phyloP scores from a whole-genome alignment of 805 yeast genomes.

The Saccharomycopsis fodiens region DNA sequence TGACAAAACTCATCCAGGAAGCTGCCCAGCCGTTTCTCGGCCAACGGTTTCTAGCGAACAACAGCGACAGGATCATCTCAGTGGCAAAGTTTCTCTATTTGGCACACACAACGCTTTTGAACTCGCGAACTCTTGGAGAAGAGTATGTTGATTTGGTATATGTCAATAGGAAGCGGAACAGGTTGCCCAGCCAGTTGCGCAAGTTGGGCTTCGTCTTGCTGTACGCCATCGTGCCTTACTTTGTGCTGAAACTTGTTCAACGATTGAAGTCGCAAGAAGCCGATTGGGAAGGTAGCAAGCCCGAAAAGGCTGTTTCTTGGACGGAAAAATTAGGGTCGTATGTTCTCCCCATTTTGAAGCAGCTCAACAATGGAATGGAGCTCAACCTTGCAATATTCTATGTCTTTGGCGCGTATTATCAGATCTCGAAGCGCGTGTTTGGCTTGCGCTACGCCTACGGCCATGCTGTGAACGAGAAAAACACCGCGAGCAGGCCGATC shows the following conservation, averaged over 20 bases:
- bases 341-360: slow-evolving; percentile 5
- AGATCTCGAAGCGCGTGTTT: slow-evolving; percentile 64
- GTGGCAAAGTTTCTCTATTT: slow-evolving; percentile 56
- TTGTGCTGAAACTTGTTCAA: slow-evolving; percentile 28
- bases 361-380: slow-evolving; percentile 44
- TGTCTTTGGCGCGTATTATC: slow-evolving; percentile 75
- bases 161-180: slow-evolving; percentile 45
- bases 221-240: slow-evolving; percentile 58
- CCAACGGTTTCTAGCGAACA: slow-evolving; percentile 51
- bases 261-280: slow-evolving; percentile 11
- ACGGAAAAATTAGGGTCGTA: no score
- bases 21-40: slow-evolving; percentile 49
- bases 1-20: slow-evolving; percentile 49
- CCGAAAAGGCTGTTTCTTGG: slow-evolving; percentile 21
- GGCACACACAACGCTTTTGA: slow-evolving; percentile 65
- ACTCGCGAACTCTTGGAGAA: slow-evolving; percentile 84
- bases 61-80: slow-evolving; percentile 54
- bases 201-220: slow-evolving; percentile 53
- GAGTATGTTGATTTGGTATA: slow-evolving; percentile 82
- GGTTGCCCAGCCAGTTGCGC: slow-evolving; percentile 38
- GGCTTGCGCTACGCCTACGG: slow-evolving; percentile 78
- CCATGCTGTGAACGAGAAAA: slow-evolving; percentile 39
- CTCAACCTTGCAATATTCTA: slow-evolving; percentile 78
- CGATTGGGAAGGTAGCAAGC: slow-evolving; percentile 4
- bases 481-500: slow-evolving; percentile 7